Evolutionary conservation across 2,329 filamentous ascomycete genomes (phyloP).

Genomic region (Aspergillus fructus): DNA sequence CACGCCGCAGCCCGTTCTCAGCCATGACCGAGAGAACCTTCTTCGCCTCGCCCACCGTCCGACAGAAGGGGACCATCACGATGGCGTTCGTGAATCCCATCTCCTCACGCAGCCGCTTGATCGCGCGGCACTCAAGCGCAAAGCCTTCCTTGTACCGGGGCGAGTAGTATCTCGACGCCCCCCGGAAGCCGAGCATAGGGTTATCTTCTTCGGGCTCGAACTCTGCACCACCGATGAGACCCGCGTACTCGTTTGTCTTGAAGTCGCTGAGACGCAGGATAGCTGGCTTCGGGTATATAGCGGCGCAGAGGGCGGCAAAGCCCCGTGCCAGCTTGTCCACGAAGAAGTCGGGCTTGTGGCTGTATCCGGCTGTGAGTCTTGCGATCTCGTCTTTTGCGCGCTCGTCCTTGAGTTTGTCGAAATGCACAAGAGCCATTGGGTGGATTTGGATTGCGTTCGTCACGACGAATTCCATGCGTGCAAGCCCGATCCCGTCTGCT

Average conservation of each 20-base stretch:
- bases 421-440: constrained; percentile 39
- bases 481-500: constrained; percentile 40
- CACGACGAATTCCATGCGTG: constrained; percentile 44
- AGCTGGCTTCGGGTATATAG: constrained; percentile 39
- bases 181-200: constrained; percentile 45
- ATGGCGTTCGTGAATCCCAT: constrained; percentile 41
- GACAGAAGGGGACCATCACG: constrained; percentile 43
- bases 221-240: constrained; percentile 40
- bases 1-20: constrained; percentile 38
- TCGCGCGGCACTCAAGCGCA: constrained; percentile 40
- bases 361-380: constrained; percentile 31
- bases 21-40: constrained; percentile 38
- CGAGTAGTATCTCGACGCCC: constrained; percentile 44
- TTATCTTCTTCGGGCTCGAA: constrained; percentile 44
- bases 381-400: constrained; percentile 27
- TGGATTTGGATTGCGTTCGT: constrained; percentile 39
- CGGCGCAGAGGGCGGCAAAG: constrained; percentile 39
- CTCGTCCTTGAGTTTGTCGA: constrained; percentile 30
- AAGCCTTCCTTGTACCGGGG: constrained; percentile 41
- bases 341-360: constrained; percentile 39
- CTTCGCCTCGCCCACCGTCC: constrained; percentile 37
- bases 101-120: constrained; percentile 38
- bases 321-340: constrained; percentile 39
- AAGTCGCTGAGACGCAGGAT: constrained; percentile 44
- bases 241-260: constrained; percentile 44